Conservation (phyloP, 2,329 filamentous ascomycete species). For the Penicillium thymicola region DNA sequence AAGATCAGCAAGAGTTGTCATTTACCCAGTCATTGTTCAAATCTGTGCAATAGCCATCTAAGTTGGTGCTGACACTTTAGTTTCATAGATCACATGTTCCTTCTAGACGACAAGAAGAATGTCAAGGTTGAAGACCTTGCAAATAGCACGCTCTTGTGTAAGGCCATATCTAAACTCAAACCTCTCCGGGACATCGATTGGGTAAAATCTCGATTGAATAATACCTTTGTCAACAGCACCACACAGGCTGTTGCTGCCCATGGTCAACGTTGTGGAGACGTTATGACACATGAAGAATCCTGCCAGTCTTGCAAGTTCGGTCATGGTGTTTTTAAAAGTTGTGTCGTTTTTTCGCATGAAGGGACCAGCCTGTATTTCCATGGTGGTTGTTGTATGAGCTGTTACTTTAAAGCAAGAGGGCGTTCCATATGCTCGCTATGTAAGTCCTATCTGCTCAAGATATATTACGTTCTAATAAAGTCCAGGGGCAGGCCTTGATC, state of each 20-base stretch:
- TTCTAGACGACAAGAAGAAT: not conserved
- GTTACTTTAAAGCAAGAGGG: not conserved
- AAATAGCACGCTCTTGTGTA: no score
- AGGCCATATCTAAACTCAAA: not conserved
- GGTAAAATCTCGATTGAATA: accelerated
- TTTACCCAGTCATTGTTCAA: no score
- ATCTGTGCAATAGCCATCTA: not conserved
- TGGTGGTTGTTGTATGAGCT: not conserved
- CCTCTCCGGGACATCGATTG: not conserved
- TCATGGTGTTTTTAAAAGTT: not conserved
- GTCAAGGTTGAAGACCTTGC: not conserved
- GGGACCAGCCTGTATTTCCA: accelerated
- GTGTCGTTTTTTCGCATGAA: not conserved
- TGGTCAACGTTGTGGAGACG: not conserved
- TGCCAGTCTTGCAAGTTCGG: no score
- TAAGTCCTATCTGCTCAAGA: not conserved
- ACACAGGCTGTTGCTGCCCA: not conserved
- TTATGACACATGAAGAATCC: not conserved
- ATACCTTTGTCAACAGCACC: accelerated
- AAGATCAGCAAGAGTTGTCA: no score
- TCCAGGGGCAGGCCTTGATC: no score
- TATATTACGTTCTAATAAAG: no score
- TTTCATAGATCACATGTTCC: not conserved
- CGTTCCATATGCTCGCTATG: not conserved
- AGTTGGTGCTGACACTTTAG: not conserved